phyloP scores from a whole-genome alignment of 345 rosid genomes.

The Melaleuca quinquenervia region DNA sequence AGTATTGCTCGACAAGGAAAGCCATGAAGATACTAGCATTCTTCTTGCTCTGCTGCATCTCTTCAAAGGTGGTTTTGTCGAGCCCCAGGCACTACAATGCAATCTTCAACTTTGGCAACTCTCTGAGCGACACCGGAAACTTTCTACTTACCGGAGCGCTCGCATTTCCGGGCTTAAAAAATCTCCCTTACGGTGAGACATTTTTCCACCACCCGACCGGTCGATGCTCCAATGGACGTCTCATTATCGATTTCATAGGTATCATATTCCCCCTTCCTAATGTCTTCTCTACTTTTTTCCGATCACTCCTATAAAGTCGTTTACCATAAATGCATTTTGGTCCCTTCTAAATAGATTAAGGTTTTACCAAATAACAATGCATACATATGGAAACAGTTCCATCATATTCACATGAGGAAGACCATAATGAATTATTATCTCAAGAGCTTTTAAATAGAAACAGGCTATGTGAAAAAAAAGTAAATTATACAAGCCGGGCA shows the following conservation, averaged over 20 bases:
- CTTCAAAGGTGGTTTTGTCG: not conserved
- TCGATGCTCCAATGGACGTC: conserved; percentile 9
- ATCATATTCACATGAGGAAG: too few species aligned
- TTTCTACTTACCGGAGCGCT: conserved; percentile 39
- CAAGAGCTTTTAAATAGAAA: too few species aligned
- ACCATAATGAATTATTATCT: too few species aligned
- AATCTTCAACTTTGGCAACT: conserved; percentile 73
- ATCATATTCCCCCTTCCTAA: not conserved
- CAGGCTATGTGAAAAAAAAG: not conserved
- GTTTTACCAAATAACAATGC: not conserved
- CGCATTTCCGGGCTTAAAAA: conserved; percentile 17
- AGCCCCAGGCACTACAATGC: conserved; percentile 23
- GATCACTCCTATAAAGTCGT: too few species aligned
- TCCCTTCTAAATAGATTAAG: conserved; percentile 22
- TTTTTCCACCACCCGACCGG: conserved; percentile 6
- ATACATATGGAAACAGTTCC: too few species aligned
- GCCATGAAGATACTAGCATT: not conserved
- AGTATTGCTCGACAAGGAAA: not conserved
- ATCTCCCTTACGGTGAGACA: conserved; percentile 7
- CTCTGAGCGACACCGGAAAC: conserved; percentile 64
- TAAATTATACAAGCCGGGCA: too few species aligned
- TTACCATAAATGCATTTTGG: conserved; percentile 31
- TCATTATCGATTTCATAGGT: conserved; percentile 16
- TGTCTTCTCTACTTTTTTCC: not conserved
- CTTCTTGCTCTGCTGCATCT: not conserved